These are phyloP conservation scores for Sugiyamaella marilandica DNA, from an alignment of 805 yeast species.

Conservation along the genomic window DNA sequence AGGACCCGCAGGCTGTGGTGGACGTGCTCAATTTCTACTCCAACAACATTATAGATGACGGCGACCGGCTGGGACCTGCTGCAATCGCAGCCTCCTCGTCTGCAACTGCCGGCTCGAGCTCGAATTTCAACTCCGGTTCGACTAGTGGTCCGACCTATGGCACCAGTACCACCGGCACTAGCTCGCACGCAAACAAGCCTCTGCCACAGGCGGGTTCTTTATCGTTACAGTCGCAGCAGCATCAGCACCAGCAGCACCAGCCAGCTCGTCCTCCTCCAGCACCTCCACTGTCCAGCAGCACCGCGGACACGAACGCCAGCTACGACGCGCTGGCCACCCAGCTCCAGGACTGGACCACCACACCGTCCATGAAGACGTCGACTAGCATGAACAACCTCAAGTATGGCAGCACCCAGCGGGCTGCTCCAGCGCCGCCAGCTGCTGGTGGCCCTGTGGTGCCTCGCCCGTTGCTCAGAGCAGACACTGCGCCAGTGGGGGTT, in stretches of 20 bases:
- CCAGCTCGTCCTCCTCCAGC: slow-evolving; percentile 15
- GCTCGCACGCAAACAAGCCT: background rate
- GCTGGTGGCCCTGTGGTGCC: background rate
- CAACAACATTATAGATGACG: slow-evolving; percentile 15
- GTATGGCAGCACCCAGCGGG: slow-evolving; percentile 1
- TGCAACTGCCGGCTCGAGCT: background rate
- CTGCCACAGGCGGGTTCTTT: background rate
- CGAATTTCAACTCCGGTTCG: too few species aligned
- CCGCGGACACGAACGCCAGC: background rate
- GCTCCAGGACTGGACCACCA: slow-evolving; percentile 25
- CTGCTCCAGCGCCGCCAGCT: slow-evolving; percentile 4
- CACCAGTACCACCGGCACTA: too few species aligned
- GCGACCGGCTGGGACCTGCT: slow-evolving; percentile 10
- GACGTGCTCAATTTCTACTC: slow-evolving; percentile 80
- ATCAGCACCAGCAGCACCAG: too few species aligned
- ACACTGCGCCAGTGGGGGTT: slow-evolving; percentile 3
- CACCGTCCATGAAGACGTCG: slow-evolving; percentile 17
- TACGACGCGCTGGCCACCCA: slow-evolving; percentile 12
- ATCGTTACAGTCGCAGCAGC: slow-evolving; percentile 6
- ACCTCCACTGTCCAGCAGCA: background rate
- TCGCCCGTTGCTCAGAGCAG: background rate
- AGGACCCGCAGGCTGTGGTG: slow-evolving; percentile 90
- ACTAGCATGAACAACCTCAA: slow-evolving; percentile 10
- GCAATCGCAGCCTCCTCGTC: background rate
- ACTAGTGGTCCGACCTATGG: too few species aligned